phyloP scores from a whole-genome alignment of 768 basidiomycete genomes.

The Boletellus sp. region DNA sequence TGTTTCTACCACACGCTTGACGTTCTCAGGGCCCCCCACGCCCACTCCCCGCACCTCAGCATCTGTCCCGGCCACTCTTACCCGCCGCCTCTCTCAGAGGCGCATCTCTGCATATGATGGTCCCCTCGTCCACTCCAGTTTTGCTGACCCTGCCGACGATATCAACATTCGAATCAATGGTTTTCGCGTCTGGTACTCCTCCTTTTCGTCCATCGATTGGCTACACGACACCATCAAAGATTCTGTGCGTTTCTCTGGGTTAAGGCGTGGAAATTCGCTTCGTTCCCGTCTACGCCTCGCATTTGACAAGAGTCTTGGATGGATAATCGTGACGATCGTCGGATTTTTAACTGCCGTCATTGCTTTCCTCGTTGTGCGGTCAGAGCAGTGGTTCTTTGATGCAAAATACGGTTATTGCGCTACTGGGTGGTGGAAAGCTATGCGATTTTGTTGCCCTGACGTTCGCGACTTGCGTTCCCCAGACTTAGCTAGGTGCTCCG shows the following conservation, averaged over 20 bases:
- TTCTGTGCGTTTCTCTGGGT: constrained; percentile 71
- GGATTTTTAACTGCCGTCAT: constrained; percentile 82
- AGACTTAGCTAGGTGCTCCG: constrained; percentile 46
- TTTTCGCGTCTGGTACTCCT: constrained; percentile 81
- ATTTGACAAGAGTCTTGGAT: constrained; percentile 78
- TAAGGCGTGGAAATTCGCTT: constrained; percentile 66
- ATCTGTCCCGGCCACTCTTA: constrained; percentile 32
- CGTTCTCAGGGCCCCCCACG: constrained; percentile 38
- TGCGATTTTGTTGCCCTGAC: constrained; percentile 75
- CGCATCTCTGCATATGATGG: constrained; percentile 76
- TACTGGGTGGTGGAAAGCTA: constrained; percentile 65
- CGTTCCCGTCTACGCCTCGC: constrained; percentile 60
- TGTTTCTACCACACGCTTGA: constrained; percentile 28
- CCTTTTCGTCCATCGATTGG: constrained; percentile 93
- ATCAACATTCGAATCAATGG: constrained; percentile 74
- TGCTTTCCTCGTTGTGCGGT: constrained; percentile 82
- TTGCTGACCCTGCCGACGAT: constrained; percentile 39
- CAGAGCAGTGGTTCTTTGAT: constrained; percentile 89
- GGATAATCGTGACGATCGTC: constrained; percentile 86
- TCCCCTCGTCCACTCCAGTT: constrained; percentile 31
- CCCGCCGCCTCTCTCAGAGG: constrained; percentile 45
- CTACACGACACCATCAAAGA: constrained; percentile 96
- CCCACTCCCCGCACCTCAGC: constrained; percentile 32
- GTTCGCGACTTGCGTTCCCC: constrained; percentile 9
- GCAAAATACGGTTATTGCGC: constrained; percentile 87